These are phyloP conservation scores for bread wheat (Triticum aestivum) DNA, from an alignment of 176 grass and related monocot species.

Conservation along the genomic window DNA sequence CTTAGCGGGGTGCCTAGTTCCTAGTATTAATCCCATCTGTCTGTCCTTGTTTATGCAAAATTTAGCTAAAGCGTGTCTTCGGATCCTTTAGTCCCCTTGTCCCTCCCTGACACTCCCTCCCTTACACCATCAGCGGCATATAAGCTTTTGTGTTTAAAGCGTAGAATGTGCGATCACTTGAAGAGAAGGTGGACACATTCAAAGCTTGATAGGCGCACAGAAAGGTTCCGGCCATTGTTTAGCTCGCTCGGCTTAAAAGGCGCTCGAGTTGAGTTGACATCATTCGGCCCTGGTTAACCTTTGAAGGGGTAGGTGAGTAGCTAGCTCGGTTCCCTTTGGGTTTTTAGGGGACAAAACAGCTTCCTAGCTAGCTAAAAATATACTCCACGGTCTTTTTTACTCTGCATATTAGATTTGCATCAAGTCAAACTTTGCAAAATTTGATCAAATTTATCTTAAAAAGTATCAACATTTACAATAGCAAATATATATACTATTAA, in stretches of 20 bases:
- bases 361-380: constrained; percentile 18
- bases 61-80: constrained; percentile 11
- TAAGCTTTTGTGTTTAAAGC: constrained; percentile 12
- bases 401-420: no score
- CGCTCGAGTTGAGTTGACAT: constrained; percentile 9
- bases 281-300: not conserved
- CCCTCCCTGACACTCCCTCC: not conserved
- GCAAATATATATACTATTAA: no score
- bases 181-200: constrained; percentile 14
- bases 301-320: not conserved
- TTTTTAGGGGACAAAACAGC: not conserved
- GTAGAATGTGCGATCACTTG: not conserved
- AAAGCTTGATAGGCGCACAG: not conserved
- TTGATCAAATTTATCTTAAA: no score
- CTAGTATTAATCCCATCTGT: constrained; percentile 13
- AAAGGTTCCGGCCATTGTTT: constrained; percentile 26
- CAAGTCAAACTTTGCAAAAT: no score
- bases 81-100: not conserved
- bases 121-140: constrained; percentile 15
- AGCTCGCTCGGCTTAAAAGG: constrained; percentile 16
- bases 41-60: constrained; percentile 31
- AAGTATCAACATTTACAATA: no score
- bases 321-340: not conserved
- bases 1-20: constrained; percentile 18
- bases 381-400: not conserved